A percentile compares a stretch with the other conserved stretches of the same genome.
Evolutionary conservation across 129 eudicot genomes (phyloP).

Genomic region (Dittrichia graveolens): DNA sequence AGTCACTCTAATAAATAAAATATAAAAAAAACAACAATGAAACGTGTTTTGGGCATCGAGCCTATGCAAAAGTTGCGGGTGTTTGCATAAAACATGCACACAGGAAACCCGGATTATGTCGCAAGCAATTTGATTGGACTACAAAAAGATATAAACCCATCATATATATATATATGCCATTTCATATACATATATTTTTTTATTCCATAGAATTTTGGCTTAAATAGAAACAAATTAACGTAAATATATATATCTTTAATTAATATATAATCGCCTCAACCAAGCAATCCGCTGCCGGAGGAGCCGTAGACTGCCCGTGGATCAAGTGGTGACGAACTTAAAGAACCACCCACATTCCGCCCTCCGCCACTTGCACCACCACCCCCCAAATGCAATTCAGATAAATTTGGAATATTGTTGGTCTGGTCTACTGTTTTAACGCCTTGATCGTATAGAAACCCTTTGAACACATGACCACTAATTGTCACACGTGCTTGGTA

Average conservation of each 20-base stretch:
- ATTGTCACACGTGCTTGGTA: conserved; percentile 84
- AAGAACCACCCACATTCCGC: conserved; percentile 47
- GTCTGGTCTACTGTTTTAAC: conserved; percentile 48
- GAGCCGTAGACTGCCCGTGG: conserved; percentile 55
- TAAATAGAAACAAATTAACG: conserved; percentile 13
- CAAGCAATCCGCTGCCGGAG: conserved; percentile 67
- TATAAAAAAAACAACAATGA: not conserved
- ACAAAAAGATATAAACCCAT: too few relatives aligned
- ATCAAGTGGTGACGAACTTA: conserved; percentile 40
- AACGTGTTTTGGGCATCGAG: conserved; percentile 25
- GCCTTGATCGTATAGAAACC: conserved; percentile 90
- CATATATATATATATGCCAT: not conserved
- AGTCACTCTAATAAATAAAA: conserved; percentile 3
- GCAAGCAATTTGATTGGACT: conserved; percentile 35
- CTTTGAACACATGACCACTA: conserved; percentile 90
- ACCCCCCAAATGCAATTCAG: conserved; percentile 79
- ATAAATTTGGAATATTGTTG: conserved; percentile 58
- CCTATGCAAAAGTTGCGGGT: conserved; percentile 27
- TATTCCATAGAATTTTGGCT: conserved; percentile 29
- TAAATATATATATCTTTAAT: not conserved
- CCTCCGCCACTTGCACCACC: conserved; percentile 42
- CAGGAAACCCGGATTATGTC: conserved; percentile 37
- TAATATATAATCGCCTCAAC: conserved; percentile 28
- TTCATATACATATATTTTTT: too few relatives aligned
- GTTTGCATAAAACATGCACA: conserved; percentile 39